phyloP scores from a whole-genome alignment of 805 yeast species.

The Metschnikowia arizonensis region DNA sequence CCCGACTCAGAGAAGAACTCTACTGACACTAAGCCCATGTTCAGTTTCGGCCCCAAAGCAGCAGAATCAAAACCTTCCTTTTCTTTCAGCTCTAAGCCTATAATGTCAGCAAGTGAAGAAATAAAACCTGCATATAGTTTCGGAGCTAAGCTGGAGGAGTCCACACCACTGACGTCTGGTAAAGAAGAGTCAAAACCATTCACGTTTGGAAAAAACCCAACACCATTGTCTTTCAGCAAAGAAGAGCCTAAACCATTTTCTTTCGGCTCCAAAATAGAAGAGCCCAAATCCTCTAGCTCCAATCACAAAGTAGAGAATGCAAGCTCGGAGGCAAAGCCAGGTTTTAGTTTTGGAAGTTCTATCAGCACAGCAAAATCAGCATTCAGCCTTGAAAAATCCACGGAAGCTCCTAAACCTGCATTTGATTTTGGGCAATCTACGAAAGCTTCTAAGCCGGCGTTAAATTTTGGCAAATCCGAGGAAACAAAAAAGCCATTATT shows the following conservation, averaged over 20 bases:
- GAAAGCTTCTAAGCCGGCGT: conserved; percentile 3
- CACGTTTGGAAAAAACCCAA: neutral
- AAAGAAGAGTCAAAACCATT: neutral
- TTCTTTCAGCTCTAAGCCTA: neutral
- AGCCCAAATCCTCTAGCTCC: neutral
- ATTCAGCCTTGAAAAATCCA: neutral
- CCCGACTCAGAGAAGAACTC: neutral
- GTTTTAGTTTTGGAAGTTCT: conserved; percentile 1
- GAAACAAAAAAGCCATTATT: neutral
- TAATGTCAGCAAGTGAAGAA: neutral
- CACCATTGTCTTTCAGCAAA: conserved; percentile 1
- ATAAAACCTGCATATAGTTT: conserved; percentile 3
- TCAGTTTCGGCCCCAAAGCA: conserved; percentile 11
- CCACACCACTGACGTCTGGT: neutral
- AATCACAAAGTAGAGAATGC: conserved; percentile 1
- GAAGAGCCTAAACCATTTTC: neutral
- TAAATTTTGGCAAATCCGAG: conserved; percentile 4
- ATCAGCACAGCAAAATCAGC: neutral
- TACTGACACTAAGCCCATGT: conserved; percentile 4
- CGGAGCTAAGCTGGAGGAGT: neutral
- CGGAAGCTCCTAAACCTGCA: neutral
- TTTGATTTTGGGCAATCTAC: conserved; percentile 3
- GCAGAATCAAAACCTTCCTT: neutral
- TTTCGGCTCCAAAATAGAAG: conserved; percentile 1
- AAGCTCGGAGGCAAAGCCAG: neutral